Evolutionary conservation across 169 alveolate species (phyloP).

Genomic region (Perkinsus marinus): DNA sequence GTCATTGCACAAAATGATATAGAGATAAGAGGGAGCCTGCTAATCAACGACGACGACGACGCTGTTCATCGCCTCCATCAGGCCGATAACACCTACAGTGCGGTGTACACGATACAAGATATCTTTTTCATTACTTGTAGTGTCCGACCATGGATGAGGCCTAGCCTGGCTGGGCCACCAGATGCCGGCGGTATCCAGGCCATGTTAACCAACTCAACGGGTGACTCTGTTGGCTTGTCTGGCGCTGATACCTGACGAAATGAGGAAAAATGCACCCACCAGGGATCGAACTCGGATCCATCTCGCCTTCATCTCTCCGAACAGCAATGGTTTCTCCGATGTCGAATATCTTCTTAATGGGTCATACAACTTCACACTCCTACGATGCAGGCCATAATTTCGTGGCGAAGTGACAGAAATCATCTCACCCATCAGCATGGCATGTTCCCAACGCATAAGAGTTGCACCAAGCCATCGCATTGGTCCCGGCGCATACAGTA

Average conservation of each 20-base stretch:
- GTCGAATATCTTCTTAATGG: neutral
- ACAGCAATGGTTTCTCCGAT: neutral
- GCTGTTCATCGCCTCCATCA: neutral
- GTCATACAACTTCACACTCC: neutral
- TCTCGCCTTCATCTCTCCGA: neutral
- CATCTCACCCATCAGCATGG: neutral
- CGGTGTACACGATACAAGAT: neutral
- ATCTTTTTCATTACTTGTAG: neutral
- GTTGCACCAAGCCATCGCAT: neutral
- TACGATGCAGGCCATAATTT: neutral
- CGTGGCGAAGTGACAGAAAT: neutral
- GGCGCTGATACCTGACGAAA: neutral
- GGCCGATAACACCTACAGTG: neutral
- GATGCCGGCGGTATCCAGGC: neutral
- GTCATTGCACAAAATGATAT: too few species aligned
- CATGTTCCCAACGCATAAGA: neutral
- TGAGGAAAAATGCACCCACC: neutral
- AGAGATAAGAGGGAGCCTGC: too few species aligned
- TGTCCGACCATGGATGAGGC: neutral
- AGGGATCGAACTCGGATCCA: neutral
- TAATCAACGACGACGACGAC: too few species aligned
- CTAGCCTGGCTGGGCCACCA: neutral
- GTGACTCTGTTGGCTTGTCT: neutral
- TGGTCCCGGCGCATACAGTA: neutral
- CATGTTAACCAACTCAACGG: neutral